These are phyloP conservation scores for Scenedesmus sp. DNA, from an alignment of 163 green algal species.

Conservation along the genomic window DNA sequence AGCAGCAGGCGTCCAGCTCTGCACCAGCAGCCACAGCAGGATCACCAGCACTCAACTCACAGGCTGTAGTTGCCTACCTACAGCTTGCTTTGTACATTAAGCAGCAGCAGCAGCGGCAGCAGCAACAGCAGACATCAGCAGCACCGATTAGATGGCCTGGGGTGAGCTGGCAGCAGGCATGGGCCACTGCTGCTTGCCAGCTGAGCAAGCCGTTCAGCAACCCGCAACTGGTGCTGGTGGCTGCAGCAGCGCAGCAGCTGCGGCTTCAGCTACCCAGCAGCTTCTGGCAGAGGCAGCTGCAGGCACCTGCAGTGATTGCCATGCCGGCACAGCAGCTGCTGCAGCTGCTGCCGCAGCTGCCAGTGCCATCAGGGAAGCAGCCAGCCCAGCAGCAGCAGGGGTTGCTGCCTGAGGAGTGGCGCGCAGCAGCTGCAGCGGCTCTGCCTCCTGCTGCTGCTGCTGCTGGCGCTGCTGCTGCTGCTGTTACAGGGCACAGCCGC, in stretches of 20 bases:
- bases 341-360: constrained; percentile 16
- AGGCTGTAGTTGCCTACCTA: not conserved
- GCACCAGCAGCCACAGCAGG: not conserved
- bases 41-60: not conserved
- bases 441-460: not conserved
- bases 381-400: not conserved
- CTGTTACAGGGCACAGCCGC: not conserved
- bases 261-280: constrained; percentile 19
- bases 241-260: not conserved
- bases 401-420: constrained; percentile 3
- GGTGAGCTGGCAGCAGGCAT: constrained; percentile 16
- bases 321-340: constrained; percentile 14
- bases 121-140: not conserved
- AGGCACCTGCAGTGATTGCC: not conserved
- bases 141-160: not conserved
- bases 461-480: not conserved
- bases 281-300: constrained; percentile 23
- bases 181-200: not conserved
- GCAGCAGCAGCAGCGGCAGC: constrained; percentile 34
- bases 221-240: not conserved
- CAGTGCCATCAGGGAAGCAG: not conserved
- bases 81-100: not conserved
- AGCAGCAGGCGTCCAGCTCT: not conserved
- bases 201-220: not conserved
- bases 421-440: not conserved